Base-by-base conservation (phyloP, 1,284 basidiomycete species). In the Nidula niveotomentosa region DNA sequence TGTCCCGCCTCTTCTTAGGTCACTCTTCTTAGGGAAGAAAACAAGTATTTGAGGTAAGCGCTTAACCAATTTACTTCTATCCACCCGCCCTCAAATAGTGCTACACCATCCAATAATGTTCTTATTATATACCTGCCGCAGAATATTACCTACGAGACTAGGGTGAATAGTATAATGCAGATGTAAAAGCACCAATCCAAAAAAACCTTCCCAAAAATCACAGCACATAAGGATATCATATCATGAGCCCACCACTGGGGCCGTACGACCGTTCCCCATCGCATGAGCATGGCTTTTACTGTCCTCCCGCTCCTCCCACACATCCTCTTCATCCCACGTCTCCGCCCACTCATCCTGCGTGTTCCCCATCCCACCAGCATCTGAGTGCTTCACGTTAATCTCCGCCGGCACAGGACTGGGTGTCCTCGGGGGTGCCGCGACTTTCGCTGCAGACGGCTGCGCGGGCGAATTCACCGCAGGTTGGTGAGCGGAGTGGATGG, bases 251-350 rank as follows among this genome's bases (percentile, higher is more conserved):
- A 13, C 39, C 6, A 41, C 4, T 41, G 12, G 5, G 30, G 30
- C 30, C 39, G 13, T 41, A 13, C 39, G 39, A 13, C 39, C 39
- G 6, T 17, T 41, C 39, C 39, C 39, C 17, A 4, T 7, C 39
- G 30, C 30, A 30, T 30, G 30, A 5, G 30, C 4, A 30, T 30
- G 30, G 30, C 39, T 15, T 15, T 41, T 41, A 12, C 13, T 41
- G 15, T 41, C 39, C 6, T 41, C 39, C 39, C 39, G 39, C 13
- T 41, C 23, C 13, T 47, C 45, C 88, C 88, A 85, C 64, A 86
- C 78, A 47, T 76, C 75, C 35, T 66, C 58, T 64, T 88, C 78
- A 48, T 83, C 77, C 81, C 85, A 80, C 51, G 80, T 67, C 49
- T 79, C 72, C 53, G 75, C 67, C 79, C 81, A 81, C 48, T 76